Evolutionary conservation across 2,329 filamentous ascomycete genomes (phyloP).

Genomic region (Penicillium brevicompactum): DNA sequence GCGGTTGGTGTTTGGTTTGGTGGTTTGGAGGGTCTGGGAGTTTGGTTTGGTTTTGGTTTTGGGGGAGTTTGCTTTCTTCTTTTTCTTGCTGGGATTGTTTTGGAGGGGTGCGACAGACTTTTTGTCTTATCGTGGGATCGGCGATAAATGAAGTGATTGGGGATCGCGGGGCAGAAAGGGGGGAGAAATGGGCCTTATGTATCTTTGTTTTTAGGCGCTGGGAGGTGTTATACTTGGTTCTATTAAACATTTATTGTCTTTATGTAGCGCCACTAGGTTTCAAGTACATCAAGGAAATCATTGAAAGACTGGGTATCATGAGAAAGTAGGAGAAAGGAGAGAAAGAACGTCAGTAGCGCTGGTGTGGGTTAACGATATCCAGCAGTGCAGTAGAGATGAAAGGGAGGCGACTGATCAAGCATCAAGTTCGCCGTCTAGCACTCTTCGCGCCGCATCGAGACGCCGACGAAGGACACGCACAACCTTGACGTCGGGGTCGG

Average conservation of each 20-base stretch:
- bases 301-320: constrained; percentile 24
- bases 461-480: constrained; percentile 68
- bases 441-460: constrained; percentile 72
- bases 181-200: background rate
- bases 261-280: background rate
- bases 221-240: background rate
- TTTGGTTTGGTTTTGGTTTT: background rate
- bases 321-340: constrained; percentile 7
- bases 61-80: background rate
- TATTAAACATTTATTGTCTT: background rate
- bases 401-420: constrained; percentile 18
- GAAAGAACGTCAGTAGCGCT: constrained; percentile 6
- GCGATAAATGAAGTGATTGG: constrained; percentile 7
- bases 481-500: constrained; percentile 56
- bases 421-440: constrained; percentile 70
- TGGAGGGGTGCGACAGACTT: constrained; percentile 1
- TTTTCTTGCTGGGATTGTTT: background rate
- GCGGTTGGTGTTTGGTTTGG: too few relatives aligned
- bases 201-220: background rate
- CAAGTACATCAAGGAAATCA: background rate
- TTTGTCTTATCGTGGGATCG: constrained; percentile 5
- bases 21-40: background rate
- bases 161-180: constrained; percentile 13
- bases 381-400: constrained; percentile 7
- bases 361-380: constrained; percentile 3